Conservation (phyloP, 1,284 basidiomycete species). For the Ustilago esculenta region DNA sequence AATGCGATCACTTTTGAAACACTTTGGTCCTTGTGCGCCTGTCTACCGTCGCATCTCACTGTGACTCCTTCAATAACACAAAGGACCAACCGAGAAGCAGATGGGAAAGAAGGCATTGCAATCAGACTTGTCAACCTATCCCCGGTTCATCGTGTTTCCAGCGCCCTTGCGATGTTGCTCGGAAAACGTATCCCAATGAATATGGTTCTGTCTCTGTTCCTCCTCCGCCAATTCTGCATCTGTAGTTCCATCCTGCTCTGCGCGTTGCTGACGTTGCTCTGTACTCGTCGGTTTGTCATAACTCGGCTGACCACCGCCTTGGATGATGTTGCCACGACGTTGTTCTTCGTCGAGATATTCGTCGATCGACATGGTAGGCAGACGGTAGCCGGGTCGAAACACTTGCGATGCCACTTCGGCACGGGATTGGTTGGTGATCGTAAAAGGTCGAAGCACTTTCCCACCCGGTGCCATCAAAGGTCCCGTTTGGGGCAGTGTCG, state of each 20-base stretch:
- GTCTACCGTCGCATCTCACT: no score
- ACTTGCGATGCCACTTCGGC: conserved; percentile 80
- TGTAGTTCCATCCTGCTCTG: conserved; percentile 81
- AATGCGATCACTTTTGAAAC: background rate
- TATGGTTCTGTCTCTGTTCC: conserved; percentile 52
- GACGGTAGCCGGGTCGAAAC: conserved; percentile 83
- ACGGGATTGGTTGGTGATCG: conserved; percentile 40
- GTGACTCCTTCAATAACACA: no score
- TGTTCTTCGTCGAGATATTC: conserved; percentile 90
- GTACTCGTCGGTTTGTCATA: conserved; percentile 67
- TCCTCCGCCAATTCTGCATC: conserved; percentile 79
- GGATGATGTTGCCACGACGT: conserved; percentile 84
- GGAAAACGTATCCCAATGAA: conserved; percentile 56
- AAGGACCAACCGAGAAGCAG: no score
- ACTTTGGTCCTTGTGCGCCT: no score
- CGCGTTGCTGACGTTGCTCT: conserved; percentile 53
- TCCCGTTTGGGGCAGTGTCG: conserved; percentile 21
- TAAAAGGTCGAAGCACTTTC: conserved; percentile 63
- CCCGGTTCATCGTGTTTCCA: conserved; percentile 94
- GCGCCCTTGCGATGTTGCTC: conserved; percentile 73
- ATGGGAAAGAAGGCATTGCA: background rate
- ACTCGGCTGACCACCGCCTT: conserved; percentile 73
- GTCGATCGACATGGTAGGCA: conserved; percentile 96
- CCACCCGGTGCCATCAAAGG: conserved; percentile 55
- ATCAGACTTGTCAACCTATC: conserved; percentile 62